These are phyloP conservation scores for Malassezia furfur DNA, from an alignment of 1,284 basidiomycete genomes.

Conservation along the genomic window DNA sequence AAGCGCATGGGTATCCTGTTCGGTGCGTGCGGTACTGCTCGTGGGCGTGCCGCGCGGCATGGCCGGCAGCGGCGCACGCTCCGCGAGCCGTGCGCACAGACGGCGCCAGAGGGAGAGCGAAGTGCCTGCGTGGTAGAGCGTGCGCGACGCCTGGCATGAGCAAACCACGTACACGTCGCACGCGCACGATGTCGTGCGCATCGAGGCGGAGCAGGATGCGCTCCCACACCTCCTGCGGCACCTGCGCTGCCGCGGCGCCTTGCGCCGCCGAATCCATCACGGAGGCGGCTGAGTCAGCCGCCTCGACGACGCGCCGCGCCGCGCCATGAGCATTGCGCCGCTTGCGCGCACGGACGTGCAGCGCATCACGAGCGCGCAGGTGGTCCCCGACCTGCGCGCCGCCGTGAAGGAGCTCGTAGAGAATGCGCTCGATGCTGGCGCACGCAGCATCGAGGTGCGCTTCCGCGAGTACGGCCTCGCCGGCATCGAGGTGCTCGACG, in stretches of 20 bases:
- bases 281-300: not conserved
- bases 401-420: conserved; percentile 94
- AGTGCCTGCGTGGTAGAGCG: conserved; percentile 10
- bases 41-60: too few relatives aligned
- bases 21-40: too few relatives aligned
- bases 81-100: not conserved
- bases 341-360: conserved; percentile 34
- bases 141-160: conserved; percentile 3
- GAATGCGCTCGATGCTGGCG: conserved; percentile 86
- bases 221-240: conserved; percentile 15
- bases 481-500: conserved; percentile 82
- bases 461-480: conserved; percentile 81
- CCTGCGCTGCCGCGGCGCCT: not conserved
- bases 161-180: conserved; percentile 1
- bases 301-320: not conserved
- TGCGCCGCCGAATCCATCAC: not conserved
- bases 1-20: not conserved
- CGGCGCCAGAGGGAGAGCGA: conserved; percentile 11
- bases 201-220: conserved; percentile 4
- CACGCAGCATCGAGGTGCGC: conserved; percentile 75
- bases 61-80: not conserved
- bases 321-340: conserved; percentile 21
- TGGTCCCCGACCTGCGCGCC: conserved; percentile 80
- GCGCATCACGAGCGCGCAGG: conserved; percentile 75
- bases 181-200: conserved; percentile 5